Evolutionary conservation across 331 rosid species (phyloP), one percentile per base, ranked within the genome.

Genomic region (Phaseolus coccineus): DNA sequence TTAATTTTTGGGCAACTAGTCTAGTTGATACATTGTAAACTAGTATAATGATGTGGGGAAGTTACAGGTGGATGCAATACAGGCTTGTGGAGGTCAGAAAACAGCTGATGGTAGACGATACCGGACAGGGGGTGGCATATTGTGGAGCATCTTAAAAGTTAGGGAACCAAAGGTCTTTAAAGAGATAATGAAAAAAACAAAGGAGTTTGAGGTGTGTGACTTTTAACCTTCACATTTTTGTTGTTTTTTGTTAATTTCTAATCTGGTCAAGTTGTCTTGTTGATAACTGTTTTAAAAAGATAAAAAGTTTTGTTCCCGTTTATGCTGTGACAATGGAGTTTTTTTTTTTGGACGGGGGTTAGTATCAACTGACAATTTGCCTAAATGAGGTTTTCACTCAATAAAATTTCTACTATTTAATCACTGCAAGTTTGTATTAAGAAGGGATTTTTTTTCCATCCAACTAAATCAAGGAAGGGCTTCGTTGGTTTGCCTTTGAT

Each of bases 101-200:
- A 91, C 94, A 69, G 86, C 90, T 46, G 92, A 93, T 91, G 96
- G 94, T 15, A 84, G 79, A 56, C 97, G 98, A 24, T 76, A 47
- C 30, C 84, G 94, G 59, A 88, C 86, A 2, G 99, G 99, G 35
- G 99, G 98, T 76, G 99, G 99, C 69, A 71, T 95, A 68, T 83
- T 95, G 83, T 95, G 98, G 99, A 81, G 71, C 84, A 90, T 93
- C 84, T 85, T 95, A 11, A 95, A 91, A 84, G 58, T 82, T 63
- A 87, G 93, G 77, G 94, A 93, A 68, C 97, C 94, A 71, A 91
- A 89, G 19, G 97, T 91, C 57, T 90, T 77, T 80, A 91, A 87
- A 88, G 99, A 90, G 92, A 95, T 95, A 31, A 91, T 95, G 98
- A 87, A 82, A 72, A 91, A 90, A 61, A 89, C 93, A 4, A 89